A percentile compares a stretch with the other conserved stretches of the same genome.
Evolutionary conservation across 805 yeast species (phyloP).

Genomic region (Lachancea quebecensis): DNA sequence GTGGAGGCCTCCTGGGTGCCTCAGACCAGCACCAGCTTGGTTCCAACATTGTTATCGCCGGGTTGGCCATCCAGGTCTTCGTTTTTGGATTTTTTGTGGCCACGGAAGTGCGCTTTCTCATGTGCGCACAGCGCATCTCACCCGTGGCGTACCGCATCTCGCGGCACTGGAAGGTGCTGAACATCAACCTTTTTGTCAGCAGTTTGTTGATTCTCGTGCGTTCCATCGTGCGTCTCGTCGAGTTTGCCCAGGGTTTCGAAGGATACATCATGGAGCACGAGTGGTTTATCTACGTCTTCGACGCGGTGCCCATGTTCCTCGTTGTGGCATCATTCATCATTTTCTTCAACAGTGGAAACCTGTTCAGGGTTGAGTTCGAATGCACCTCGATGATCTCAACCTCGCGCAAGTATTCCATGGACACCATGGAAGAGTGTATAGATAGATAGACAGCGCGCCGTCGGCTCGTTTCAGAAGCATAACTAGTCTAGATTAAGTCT

Average conservation of each 20-base stretch:
- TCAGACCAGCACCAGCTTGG: slow-evolving; percentile 11
- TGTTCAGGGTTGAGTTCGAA: slow-evolving; percentile 4
- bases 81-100: slow-evolving; percentile 25
- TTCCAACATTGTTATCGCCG: slow-evolving; percentile 20
- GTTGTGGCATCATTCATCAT: slow-evolving; percentile 7
- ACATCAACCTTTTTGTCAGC: slow-evolving; percentile 6
- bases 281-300: slow-evolving; percentile 20
- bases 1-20: slow-evolving; percentile 24
- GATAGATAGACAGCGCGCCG: no score
- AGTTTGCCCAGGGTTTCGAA: slow-evolving; percentile 22
- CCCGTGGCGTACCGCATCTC: neutral
- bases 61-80: slow-evolving; percentile 26
- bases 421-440: neutral
- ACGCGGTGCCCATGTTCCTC: slow-evolving; percentile 21
- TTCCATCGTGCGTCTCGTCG: slow-evolving; percentile 26
- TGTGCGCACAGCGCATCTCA: slow-evolving; percentile 2
- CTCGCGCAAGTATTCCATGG: neutral
- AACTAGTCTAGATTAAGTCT: neutral
- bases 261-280: slow-evolving; percentile 23
- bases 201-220: slow-evolving; percentile 20
- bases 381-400: slow-evolving; percentile 2
- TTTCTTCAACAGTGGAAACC: slow-evolving; percentile 10
- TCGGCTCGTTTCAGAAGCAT: neutral
- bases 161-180: slow-evolving; percentile 9
- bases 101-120: slow-evolving; percentile 11